Evolutionary conservation across 495 filamentous ascomycete genomes (phyloP).

Genomic region (Penicillium paxilli): DNA sequence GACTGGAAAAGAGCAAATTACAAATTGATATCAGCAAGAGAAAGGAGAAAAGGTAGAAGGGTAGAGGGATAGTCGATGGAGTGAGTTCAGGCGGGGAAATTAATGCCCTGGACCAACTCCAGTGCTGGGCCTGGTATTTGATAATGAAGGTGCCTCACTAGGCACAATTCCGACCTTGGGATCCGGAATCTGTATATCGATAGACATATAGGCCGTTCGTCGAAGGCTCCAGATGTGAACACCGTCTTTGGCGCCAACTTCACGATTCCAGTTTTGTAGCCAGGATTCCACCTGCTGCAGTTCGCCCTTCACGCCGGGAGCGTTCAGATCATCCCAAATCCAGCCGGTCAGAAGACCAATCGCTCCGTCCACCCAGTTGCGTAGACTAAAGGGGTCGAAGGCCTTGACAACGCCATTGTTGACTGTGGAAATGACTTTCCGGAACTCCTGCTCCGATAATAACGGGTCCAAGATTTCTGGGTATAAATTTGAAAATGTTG

Average conservation of each 20-base stretch:
- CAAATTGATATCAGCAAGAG: slow-evolving; percentile 16
- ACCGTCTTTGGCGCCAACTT: slow-evolving; percentile 55
- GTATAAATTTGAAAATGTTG: slow-evolving; percentile 90
- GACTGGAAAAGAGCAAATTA: slow-evolving; percentile 19
- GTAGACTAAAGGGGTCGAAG: slow-evolving; percentile 69
- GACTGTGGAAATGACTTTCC: slow-evolving; percentile 71
- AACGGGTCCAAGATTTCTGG: slow-evolving; percentile 91
- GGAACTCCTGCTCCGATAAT: slow-evolving; percentile 77
- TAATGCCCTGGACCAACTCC: too few species aligned
- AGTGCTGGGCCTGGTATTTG: slow-evolving; percentile 42
- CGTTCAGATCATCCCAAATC: slow-evolving; percentile 89
- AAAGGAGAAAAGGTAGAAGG: slow-evolving; percentile 6
- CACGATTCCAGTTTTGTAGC: slow-evolving; percentile 78
- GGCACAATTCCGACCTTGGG: slow-evolving; percentile 63
- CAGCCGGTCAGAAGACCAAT: slow-evolving; percentile 82
- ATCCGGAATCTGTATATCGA: slow-evolving; percentile 85
- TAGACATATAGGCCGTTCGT: slow-evolving; percentile 83
- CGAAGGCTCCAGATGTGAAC: slow-evolving; percentile 75
- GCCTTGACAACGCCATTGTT: slow-evolving; percentile 70
- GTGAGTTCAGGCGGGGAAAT: neutral
- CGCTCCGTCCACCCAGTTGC: slow-evolving; percentile 74
- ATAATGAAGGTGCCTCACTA: slow-evolving; percentile 37
- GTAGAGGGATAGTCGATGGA: too few species aligned
- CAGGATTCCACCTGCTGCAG: slow-evolving; percentile 67
- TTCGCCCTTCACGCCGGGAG: slow-evolving; percentile 67